Base-by-base conservation (phyloP, 805 yeast species). In the Lachancea lanzarotensis region DNA sequence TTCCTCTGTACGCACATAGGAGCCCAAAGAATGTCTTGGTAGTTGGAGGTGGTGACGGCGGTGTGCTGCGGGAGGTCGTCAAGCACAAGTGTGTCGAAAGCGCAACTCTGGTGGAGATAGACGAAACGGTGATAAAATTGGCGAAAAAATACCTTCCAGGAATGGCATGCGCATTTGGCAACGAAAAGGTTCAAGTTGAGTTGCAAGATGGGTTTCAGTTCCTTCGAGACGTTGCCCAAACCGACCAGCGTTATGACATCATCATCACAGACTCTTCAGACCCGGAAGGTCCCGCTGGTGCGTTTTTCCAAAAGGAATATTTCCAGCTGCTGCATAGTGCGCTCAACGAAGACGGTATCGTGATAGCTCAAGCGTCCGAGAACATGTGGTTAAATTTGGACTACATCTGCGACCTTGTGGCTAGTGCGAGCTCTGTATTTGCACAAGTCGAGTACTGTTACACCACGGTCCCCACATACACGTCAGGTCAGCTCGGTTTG, bases 1-100 rank as follows among this genome's bases (percentile, higher is more conserved):
- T 87, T 25, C 90, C 96, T 3, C 58, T 90, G 46, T 79, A 81
- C 76, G 68, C 86, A 10, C 97, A 89, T 66, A 77, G 78, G 3
- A 57, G 71, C 35, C 96, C 97, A 1, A 76, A 76, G 54, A 75
- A 73, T 44, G 95, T 88, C 9, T 74, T 89, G 42, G 93, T 89
- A 26, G 85, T 89, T 55, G 97, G 97, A 22, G 97, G 97, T 20
- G 97, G 97, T 35, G 97, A 89, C 63, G 95, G 97, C 52, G 97
- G 97, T 49, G 96, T 89, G 17, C 68, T 90, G 31, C 75, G 97
- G 56, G 97, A 89, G 63, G 81, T 86, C 15, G 78, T 87, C 38
- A 90, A 89, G 66, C 91, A 84, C 58, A 70, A 73, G 5, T 69
- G 74, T 37, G 74, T 82, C 3, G 82, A 83, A 52, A 65, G 69